These are phyloP conservation scores for Melanomma pulvis-pyrius DNA, from an alignment of 495 filamentous ascomycete genomes.

Conservation along the genomic window DNA sequence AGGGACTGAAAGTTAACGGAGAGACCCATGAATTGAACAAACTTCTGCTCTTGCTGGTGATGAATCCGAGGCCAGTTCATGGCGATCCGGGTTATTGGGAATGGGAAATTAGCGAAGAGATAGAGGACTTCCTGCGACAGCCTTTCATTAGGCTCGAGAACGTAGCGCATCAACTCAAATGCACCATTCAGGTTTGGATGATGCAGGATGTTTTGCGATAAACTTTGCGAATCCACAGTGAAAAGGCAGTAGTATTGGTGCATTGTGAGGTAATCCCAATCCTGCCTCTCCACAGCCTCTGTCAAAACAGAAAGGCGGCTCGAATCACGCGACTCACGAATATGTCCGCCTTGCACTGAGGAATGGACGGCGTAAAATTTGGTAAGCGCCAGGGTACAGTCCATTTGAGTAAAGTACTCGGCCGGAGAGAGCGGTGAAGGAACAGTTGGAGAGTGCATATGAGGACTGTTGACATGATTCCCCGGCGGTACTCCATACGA, in stretches of 20 bases:
- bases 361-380: background rate
- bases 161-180: conserved; percentile 1
- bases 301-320: conserved; percentile 18
- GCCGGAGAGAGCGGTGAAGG: background rate
- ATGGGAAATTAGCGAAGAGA: conserved; percentile 38
- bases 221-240: background rate
- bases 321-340: background rate
- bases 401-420: background rate
- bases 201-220: conserved; percentile 5
- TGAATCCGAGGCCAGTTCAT: conserved; percentile 16
- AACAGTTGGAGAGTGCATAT: background rate
- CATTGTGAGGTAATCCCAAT: conserved; percentile 28
- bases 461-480: background rate
- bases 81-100: conserved; percentile 11
- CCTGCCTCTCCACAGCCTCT: conserved; percentile 20
- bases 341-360: too few species aligned
- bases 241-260: conserved; percentile 35
- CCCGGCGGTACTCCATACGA: background rate
- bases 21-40: conserved; percentile 10
- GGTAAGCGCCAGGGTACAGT: background rate
- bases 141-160: conserved; percentile 28
- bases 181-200: conserved; percentile 14
- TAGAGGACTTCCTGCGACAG: conserved; percentile 16
- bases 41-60: conserved; percentile 3
- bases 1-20: conserved; percentile 4